phyloP scores from a whole-genome alignment of 139 green algal species.

The Volvox reticuliferus region DNA sequence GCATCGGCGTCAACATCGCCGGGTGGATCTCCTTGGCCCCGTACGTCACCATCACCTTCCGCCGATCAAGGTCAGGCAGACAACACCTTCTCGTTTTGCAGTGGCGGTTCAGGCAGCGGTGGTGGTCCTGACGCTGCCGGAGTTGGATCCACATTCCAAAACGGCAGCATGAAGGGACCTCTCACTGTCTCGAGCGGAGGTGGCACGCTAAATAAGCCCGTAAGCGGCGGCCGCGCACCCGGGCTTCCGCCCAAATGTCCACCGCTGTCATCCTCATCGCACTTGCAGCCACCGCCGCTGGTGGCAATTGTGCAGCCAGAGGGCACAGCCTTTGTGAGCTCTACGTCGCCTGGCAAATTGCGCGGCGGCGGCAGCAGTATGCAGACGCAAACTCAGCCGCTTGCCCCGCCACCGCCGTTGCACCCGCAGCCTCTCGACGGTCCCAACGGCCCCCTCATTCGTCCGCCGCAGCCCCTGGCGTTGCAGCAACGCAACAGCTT shows the following conservation, averaged over 20 bases:
- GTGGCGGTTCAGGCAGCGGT: background rate
- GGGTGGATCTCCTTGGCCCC: no score
- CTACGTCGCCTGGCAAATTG: background rate
- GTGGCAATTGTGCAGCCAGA: background rate
- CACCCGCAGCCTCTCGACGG: slow-evolving; percentile 26
- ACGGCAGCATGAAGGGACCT: no score
- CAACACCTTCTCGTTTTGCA: background rate
- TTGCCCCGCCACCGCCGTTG: background rate
- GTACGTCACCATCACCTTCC: no score
- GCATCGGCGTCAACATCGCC: no score
- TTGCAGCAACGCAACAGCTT: slow-evolving; percentile 24
- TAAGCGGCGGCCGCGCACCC: background rate
- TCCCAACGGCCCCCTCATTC: slow-evolving; percentile 14
- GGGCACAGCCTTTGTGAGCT: background rate
- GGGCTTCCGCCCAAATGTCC: background rate
- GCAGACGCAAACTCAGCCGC: background rate
- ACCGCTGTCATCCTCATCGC: background rate
- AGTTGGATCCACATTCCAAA: no score
- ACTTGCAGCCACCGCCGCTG: background rate
- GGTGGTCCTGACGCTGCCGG: no score
- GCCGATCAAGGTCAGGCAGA: background rate
- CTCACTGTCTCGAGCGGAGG: background rate
- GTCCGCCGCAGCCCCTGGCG: slow-evolving; percentile 16
- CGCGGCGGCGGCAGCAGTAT: background rate
- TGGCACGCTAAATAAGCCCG: slow-evolving; percentile 4